A percentile compares a stretch with the other conserved stretches of the same genome.
Conservation (phyloP, 495 filamentous ascomycete genomes). For the Aspergillus baeticus region DNA sequence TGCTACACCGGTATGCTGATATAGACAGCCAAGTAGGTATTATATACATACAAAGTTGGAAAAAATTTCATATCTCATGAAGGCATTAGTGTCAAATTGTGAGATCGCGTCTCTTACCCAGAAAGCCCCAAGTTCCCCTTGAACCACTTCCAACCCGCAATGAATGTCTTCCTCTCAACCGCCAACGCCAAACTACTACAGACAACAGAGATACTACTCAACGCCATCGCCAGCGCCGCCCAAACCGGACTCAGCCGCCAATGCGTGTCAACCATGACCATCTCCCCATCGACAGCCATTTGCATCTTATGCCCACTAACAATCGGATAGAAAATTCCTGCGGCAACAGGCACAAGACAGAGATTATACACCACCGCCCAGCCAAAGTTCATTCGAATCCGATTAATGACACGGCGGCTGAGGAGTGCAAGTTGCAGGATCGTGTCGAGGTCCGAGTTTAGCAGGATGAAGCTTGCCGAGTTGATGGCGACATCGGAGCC, state of each 20-base stretch:
- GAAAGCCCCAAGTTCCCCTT: slow-evolving; percentile 1
- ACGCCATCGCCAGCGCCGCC: slow-evolving; percentile 84
- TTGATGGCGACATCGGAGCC: slow-evolving; percentile 84
- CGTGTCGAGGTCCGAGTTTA: slow-evolving; percentile 66
- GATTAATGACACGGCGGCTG: slow-evolving; percentile 66
- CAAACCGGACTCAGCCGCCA: slow-evolving; percentile 74
- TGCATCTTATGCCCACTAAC: slow-evolving; percentile 47
- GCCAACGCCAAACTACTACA: slow-evolving; percentile 68
- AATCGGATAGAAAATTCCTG: slow-evolving; percentile 76
- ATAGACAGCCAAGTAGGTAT: no score
- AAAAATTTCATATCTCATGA: no score
- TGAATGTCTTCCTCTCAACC: slow-evolving; percentile 32
- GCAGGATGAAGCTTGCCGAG: slow-evolving; percentile 81
- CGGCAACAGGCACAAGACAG: slow-evolving; percentile 76
- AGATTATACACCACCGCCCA: slow-evolving; percentile 91
- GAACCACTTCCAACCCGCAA: slow-evolving; percentile 17
- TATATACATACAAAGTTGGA: no score
- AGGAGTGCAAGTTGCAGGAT: slow-evolving; percentile 74
- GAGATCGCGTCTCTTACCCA: neutral
- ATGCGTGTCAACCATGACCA: slow-evolving; percentile 31
- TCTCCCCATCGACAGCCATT: slow-evolving; percentile 21
- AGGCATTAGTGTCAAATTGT: neutral
- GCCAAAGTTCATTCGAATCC: slow-evolving; percentile 82
- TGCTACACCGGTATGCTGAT: no score
- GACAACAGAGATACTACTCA: slow-evolving; percentile 81